Evolutionary conservation across 106 monocot genomes (phyloP), one percentile per base, ranked within the genome.

Genomic region (Chionographis japonica): DNA sequence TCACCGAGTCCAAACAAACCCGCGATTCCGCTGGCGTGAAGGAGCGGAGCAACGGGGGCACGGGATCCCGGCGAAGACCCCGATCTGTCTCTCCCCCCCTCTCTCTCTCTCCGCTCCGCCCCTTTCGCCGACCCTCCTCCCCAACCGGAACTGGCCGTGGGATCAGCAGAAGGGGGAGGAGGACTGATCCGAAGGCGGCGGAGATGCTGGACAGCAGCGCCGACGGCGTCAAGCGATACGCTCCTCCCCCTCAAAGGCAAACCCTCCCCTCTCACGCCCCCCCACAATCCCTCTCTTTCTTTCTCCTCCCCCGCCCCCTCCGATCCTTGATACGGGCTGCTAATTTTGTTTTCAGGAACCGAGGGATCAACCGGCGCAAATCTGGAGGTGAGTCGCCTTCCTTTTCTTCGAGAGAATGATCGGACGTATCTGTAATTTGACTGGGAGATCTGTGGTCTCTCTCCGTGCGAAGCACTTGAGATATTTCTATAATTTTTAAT

Each of bases 231-330:
- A 79, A 70, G 72, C 79, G 86, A 41, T 77, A 76, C 40, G 76
- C 61, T 72, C 79, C 76, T 27, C 86, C 86, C 1, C 46, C 68
- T 15, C 83, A 79, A 38, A 83, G 86, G 86, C 70, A 68, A 3
- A 14, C 6, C 7, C 13, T 16, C 20, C n/a, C 6, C 27, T 39
- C 20, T 12, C n/a, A 27, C 27, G n/a, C 27, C 0, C 27, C 27
- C 27, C 27, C 27, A 27, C 27, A 27, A 27, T 27, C 27, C 27
- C 27, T 27, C 27, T 27, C 27, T 27, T 27, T 27, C 27, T 27
- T 1, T 27, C 27, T 27, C 27, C 27, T 27, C 27, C 27, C 27
- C 27, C 27, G 27, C 27, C 51, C 37, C 36, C 15, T 18, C 41
- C 63, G 7, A 40, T 40, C 0, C 54, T 41, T 69, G 16, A 15